Evolutionary conservation across 345 rosid genomes (phyloP).

Genomic region (Balakata baccata): DNA sequence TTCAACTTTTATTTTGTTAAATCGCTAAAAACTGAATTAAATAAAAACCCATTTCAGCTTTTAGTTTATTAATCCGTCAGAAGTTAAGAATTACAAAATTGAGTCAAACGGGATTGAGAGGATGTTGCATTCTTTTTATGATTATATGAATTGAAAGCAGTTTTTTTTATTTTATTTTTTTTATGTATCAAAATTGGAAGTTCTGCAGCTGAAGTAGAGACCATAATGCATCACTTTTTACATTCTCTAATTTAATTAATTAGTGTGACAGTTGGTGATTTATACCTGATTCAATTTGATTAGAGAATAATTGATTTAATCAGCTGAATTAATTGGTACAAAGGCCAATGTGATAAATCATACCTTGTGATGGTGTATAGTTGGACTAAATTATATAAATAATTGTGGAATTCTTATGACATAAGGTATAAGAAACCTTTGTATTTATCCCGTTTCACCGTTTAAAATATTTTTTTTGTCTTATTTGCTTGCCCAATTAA

Average conservation of each 20-base stretch:
- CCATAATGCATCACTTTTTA: not conserved
- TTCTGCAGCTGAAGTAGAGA: not conserved
- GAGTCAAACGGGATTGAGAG: not conserved
- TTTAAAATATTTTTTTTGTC: no score
- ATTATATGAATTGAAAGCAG: not conserved
- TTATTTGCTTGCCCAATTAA: no score
- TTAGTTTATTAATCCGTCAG: no score
- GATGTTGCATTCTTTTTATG: not conserved
- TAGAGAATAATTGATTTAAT: not conserved
- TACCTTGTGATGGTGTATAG: not conserved
- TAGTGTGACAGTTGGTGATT: not conserved
- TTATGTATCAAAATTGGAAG: no score
- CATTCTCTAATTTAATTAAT: not conserved
- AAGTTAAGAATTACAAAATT: no score
- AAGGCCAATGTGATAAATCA: not conserved
- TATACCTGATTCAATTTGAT: not conserved
- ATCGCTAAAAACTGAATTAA: no score
- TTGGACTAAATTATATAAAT: no score
- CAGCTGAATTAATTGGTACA: not conserved
- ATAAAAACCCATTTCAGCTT: no score
- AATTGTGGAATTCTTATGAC: no score
- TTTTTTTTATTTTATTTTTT: not conserved
- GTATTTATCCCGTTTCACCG: no score
- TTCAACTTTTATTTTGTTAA: no score
- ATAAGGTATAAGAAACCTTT: no score